Conservation (phyloP, 345 rosid species). For the Melastoma malabathricum region DNA sequence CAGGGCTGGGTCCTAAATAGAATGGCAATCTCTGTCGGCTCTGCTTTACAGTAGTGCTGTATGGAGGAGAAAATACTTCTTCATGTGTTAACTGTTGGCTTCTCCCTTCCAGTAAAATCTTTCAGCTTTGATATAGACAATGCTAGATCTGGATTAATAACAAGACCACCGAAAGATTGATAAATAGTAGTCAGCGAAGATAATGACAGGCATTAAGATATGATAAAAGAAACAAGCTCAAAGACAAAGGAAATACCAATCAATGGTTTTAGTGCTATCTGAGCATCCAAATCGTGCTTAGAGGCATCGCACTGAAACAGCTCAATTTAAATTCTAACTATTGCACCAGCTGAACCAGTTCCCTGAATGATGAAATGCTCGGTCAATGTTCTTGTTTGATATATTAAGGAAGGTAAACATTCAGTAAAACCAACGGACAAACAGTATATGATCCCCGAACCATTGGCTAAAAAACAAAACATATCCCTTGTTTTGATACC, state of each 20-base stretch:
- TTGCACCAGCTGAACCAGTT: conserved; percentile 95
- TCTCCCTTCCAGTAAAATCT: conserved; percentile 85
- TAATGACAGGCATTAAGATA: conserved; percentile 2
- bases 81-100: conserved; percentile 90
- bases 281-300: conserved; percentile 85
- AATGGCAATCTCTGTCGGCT: no score
- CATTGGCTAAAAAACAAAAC: conserved; percentile 80
- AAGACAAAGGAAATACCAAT: conserved; percentile 31
- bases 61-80: neutral
- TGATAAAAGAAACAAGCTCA: neutral
- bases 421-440: conserved; percentile 43
- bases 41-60: no score
- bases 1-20: no score
- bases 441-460: conserved; percentile 82
- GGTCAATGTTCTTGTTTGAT: no score
- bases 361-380: conserved; percentile 28
- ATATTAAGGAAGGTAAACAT: neutral
- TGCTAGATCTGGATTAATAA: conserved; percentile 42
- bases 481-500: conserved; percentile 85
- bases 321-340: conserved; percentile 69
- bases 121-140: conserved; percentile 75
- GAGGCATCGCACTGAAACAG: conserved; percentile 73
- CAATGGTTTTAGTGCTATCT: conserved; percentile 63
- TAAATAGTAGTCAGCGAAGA: conserved; percentile 11
- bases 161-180: no score